Percentiles rank a stretch among this genome's conserved stretches.
Evolutionary conservation across 164 flowering plant genomes (phyloP).

Genomic region (Dillenia suffruticosa): DNA sequence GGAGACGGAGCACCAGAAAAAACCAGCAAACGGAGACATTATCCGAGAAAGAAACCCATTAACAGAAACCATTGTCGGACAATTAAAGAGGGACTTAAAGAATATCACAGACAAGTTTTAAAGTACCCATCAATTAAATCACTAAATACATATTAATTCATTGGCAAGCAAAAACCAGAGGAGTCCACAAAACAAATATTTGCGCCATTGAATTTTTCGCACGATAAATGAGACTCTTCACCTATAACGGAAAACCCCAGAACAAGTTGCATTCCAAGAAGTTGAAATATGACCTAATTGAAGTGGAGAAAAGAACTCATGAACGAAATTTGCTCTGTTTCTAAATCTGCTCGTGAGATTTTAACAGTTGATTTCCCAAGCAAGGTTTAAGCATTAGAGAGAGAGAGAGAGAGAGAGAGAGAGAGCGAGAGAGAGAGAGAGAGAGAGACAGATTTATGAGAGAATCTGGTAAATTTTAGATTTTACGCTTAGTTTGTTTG

Average conservation of each 20-base stretch:
- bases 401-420: no score
- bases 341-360: no score
- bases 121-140: slow-evolving; percentile 12
- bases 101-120: not conserved
- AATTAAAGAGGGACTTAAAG: slow-evolving; percentile 10
- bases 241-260: slow-evolving; percentile 7
- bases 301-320: not conserved
- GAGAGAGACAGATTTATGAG: no score
- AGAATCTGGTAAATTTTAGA: no score
- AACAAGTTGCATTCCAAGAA: not conserved
- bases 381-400: no score
- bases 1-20: slow-evolving; percentile 33
- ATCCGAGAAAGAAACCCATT: slow-evolving; percentile 15
- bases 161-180: slow-evolving; percentile 10
- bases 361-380: no score
- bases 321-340: no score
- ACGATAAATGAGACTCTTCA: slow-evolving; percentile 8
- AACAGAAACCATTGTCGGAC: slow-evolving; percentile 7
- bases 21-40: slow-evolving; percentile 25
- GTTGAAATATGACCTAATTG: slow-evolving; percentile 1
- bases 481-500: no score
- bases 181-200: slow-evolving; percentile 3
- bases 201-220: slow-evolving; percentile 2
- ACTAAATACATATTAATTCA: not conserved
- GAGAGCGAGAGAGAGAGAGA: no score